phyloP scores from a whole-genome alignment of 257 asterid genomes.

The Fraxinus cuspidata region DNA sequence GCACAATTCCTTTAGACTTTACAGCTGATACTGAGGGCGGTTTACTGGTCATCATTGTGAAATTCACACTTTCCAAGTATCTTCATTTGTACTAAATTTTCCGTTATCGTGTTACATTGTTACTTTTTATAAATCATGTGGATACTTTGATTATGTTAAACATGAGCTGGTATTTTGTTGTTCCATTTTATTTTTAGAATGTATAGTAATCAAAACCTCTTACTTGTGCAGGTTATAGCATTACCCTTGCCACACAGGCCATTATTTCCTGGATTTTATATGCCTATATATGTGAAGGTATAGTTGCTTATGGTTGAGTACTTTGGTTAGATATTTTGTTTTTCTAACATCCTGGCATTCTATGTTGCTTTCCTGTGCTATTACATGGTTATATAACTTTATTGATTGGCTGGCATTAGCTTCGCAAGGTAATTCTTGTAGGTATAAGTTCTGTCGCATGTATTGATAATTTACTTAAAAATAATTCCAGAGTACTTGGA shows the following conservation, averaged over 20 bases:
- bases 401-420: background rate
- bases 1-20: background rate
- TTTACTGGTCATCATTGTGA: background rate
- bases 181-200: slow-evolving; percentile 3
- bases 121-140: background rate
- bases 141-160: slow-evolving; percentile 11
- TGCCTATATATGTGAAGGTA: slow-evolving; percentile 98
- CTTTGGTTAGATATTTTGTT: background rate
- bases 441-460: background rate
- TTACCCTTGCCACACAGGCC: slow-evolving; percentile 73
- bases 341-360: background rate
- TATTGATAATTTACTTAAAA: background rate
- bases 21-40: background rate
- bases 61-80: background rate
- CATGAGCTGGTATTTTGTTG: slow-evolving; percentile 1
- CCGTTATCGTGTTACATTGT: background rate
- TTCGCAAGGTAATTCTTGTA: slow-evolving; percentile 4
- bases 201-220: slow-evolving; percentile 4
- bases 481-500: background rate
- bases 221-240: slow-evolving; percentile 63
- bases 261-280: slow-evolving; percentile 92
- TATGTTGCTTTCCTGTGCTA: slow-evolving; percentile 1
- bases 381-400: background rate
- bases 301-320: slow-evolving; percentile 23
- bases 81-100: background rate